Evolutionary conservation across 192 early-diverging fungal genomes (phyloP), one percentile per base, ranked within the genome.

Genomic region (Cetraspora pellucida): DNA sequence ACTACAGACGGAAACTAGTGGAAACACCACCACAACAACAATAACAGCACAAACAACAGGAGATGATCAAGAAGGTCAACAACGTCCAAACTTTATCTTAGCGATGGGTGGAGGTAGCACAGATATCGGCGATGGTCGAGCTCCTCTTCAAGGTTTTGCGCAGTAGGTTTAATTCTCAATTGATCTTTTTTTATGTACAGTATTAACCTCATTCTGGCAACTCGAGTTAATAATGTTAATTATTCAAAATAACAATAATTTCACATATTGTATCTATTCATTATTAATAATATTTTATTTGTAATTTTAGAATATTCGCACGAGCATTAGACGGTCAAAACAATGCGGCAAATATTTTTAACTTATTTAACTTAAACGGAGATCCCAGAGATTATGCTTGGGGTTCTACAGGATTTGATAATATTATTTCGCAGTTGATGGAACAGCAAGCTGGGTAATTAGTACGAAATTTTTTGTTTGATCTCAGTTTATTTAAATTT

Each of bases 341-440:
- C 10, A 76, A 47, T 7, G n/a, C 67, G 8, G 80, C 76, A 50
- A 43, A 64, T n/a, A 45, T 77, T 55, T 67, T 73, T 3, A 75
- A 66, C 7, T 28, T 84, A 0, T 77, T 81, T 60, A 74, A 79
- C 19, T 75, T 85, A 14, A 79, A 50, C 10, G 80, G 84, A 17
- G 77, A 91, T 60, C 85, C 90, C 31, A 87, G 88, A 57, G 96
- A 98, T 83, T 98, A 98, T 82, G 96, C 87, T 9, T 93, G 93
- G 83, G 92, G 93, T 43, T 90, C 93, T 54, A 79, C 83, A 72
- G 94, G 90, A 21, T 85, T 95, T 21, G 96, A 98, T 81, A 91
- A 93, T 78, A 94, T 98, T 68, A 93, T 98, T 57, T 89, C 94
- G 10, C 93, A 92, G 72, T 81, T 92, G 79, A 93, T 94, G 93